Evolutionary conservation across 1,284 basidiomycete species (phyloP).

Genomic region (Rhodotorula sp.): DNA sequence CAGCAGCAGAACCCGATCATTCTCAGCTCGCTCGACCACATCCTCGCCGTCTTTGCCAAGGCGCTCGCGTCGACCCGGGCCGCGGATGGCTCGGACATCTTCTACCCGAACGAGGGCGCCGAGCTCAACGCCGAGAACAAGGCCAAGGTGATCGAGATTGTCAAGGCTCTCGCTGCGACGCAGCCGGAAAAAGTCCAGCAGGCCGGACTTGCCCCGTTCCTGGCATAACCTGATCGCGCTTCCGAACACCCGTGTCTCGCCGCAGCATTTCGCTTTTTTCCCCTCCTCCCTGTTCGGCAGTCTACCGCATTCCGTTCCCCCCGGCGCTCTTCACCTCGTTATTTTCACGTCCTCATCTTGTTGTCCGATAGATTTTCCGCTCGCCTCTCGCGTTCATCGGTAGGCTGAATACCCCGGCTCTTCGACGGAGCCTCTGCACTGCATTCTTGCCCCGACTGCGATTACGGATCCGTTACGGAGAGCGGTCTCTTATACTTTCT

Average conservation of each 20-base stretch:
- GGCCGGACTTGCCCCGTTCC: constrained; percentile 29
- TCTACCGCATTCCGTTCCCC: background rate
- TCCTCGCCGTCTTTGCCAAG: constrained; percentile 77
- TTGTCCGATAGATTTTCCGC: background rate
- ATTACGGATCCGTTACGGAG: no score
- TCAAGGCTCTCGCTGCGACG: constrained; percentile 56
- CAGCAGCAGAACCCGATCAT: constrained; percentile 65
- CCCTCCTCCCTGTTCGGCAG: background rate
- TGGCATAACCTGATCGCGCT: constrained; percentile 1
- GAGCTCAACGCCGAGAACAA: constrained; percentile 12
- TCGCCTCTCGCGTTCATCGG: background rate
- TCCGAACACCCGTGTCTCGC: background rate
- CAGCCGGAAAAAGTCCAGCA: constrained; percentile 38
- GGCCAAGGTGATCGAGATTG: constrained; percentile 31
- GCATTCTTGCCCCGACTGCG: no score
- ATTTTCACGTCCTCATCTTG: background rate
- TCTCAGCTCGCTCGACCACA: constrained; percentile 71
- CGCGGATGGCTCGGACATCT: constrained; percentile 28
- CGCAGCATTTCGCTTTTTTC: background rate
- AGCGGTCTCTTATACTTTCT: no score
- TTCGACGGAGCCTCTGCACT: no score
- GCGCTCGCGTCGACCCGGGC: constrained; percentile 60
- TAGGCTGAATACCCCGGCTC: no score
- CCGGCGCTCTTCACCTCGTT: background rate
- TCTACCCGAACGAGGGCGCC: background rate